Evolutionary conservation across 2,329 filamentous ascomycete genomes (phyloP).

Genomic region (Juglanconis sp.): DNA sequence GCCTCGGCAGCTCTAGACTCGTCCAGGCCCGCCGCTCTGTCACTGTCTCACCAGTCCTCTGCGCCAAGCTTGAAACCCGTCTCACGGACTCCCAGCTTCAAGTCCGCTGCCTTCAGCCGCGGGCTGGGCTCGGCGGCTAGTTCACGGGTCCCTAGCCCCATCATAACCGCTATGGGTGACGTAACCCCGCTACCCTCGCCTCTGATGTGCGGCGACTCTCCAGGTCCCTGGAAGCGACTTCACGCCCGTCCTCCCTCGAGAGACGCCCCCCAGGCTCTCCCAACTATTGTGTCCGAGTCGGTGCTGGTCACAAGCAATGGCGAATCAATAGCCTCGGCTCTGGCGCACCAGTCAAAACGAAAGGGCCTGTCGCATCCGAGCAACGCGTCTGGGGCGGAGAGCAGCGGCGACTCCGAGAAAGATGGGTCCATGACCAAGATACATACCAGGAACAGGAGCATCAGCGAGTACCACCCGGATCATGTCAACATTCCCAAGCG

Average conservation of each 20-base stretch:
- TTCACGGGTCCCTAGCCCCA: slow-evolving; percentile 68
- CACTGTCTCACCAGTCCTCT: slow-evolving; percentile 39
- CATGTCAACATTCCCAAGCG: slow-evolving; percentile 65
- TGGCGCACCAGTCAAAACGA: slow-evolving; percentile 53
- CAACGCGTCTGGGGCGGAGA: slow-evolving; percentile 5
- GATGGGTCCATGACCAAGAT: slow-evolving; percentile 24
- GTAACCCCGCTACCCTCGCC: slow-evolving; percentile 78
- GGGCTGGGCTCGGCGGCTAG: slow-evolving; percentile 57
- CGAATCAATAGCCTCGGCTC: slow-evolving; percentile 49
- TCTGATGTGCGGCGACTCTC: slow-evolving; percentile 61
- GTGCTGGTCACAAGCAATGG: slow-evolving; percentile 49
- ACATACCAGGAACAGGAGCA: slow-evolving; percentile 73
- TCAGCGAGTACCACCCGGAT: slow-evolving; percentile 85
- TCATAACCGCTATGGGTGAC: slow-evolving; percentile 72
- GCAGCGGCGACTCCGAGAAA: background rate
- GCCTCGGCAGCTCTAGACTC: slow-evolving; percentile 11
- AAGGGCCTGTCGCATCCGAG: slow-evolving; percentile 33
- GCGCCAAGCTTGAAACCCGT: slow-evolving; percentile 47
- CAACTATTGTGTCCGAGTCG: slow-evolving; percentile 38
- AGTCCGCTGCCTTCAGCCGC: slow-evolving; percentile 47
- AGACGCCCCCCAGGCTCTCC: slow-evolving; percentile 35
- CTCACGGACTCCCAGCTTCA: slow-evolving; percentile 60
- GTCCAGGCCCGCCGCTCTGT: slow-evolving; percentile 24
- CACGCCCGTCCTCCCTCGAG: slow-evolving; percentile 45
- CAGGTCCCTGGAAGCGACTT: slow-evolving; percentile 63